Percentiles rank a stretch among this genome's conserved stretches.
Evolutionary conservation across 768 basidiomycete species (phyloP).

Genomic region (Tylopilus cervinicoccineus): DNA sequence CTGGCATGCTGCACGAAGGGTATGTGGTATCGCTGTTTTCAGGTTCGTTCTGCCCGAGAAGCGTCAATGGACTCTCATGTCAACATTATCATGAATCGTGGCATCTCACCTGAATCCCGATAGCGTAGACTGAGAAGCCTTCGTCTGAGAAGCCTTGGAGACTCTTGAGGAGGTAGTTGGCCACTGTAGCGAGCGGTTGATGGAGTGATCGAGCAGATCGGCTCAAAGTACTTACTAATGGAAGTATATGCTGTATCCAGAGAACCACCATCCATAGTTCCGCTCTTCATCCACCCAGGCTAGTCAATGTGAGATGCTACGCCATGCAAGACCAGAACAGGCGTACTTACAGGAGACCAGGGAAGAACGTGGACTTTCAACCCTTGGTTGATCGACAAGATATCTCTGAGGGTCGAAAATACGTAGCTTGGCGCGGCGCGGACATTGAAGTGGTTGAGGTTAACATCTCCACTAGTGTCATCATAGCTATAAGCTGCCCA

Average conservation of each 20-base stretch:
- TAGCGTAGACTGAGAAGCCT: slow-evolving; percentile 59
- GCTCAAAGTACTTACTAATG: slow-evolving; percentile 39
- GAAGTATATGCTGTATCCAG: slow-evolving; percentile 45
- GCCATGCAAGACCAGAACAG: too few relatives aligned
- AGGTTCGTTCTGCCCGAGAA: slow-evolving; percentile 45
- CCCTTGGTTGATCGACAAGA: slow-evolving; percentile 50
- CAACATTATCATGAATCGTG: background rate
- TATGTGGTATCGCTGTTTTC: slow-evolving; percentile 61
- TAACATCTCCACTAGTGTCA: slow-evolving; percentile 57
- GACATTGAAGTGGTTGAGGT: slow-evolving; percentile 55
- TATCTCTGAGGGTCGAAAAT: slow-evolving; percentile 62
- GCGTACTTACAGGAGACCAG: slow-evolving; percentile 64
- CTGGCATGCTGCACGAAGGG: slow-evolving; percentile 56
- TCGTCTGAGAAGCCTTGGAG: slow-evolving; percentile 64
- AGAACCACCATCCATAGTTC: slow-evolving; percentile 65
- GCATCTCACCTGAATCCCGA: slow-evolving; percentile 47
- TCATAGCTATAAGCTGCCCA: slow-evolving; percentile 59
- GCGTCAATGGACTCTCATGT: background rate
- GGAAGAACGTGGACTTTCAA: slow-evolving; percentile 58
- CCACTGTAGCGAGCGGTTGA: slow-evolving; percentile 41
- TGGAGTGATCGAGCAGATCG: background rate
- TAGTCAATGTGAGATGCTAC: slow-evolving; percentile 21
- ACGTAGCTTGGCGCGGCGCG: slow-evolving; percentile 56
- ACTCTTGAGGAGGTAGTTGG: slow-evolving; percentile 67
- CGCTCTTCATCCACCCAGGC: slow-evolving; percentile 80